Conservation (phyloP, 176 grass and related monocot genomes). For the Eragrostis nindensis region DNA sequence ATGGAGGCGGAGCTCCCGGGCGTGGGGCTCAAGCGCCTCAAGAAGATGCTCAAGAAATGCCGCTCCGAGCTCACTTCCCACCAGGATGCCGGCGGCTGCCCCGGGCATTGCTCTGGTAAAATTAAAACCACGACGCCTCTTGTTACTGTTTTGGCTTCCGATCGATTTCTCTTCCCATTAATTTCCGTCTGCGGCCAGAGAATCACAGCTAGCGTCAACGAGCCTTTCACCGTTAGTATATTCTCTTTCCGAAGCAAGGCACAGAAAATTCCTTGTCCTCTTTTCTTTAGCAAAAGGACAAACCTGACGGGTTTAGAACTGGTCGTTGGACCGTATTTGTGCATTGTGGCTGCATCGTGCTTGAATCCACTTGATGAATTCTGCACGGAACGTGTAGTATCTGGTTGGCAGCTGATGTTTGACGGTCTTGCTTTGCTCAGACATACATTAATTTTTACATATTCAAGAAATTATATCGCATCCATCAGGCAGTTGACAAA, state of each 20-base stretch:
- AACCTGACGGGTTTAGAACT: background rate
- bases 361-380: background rate
- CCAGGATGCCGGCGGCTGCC: constrained; percentile 25
- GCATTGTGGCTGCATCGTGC: background rate
- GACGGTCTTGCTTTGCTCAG: background rate
- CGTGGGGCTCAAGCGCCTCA: constrained; percentile 81
- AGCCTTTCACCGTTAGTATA: background rate
- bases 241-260: background rate
- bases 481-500: background rate
- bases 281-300: constrained; percentile 9
- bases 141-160: background rate
- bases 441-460: too few relatives aligned
- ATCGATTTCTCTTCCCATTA: background rate
- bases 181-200: background rate
- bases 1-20: constrained; percentile 68
- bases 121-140: background rate
- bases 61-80: constrained; percentile 35
- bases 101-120: constrained; percentile 64
- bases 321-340: constrained; percentile 8
- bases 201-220: background rate
- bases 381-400: background rate
- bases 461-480: background rate
- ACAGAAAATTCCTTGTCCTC: background rate
- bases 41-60: constrained; percentile 85
- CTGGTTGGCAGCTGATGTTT: background rate